Evolutionary conservation across 192 early-diverging fungal species (phyloP), one percentile per base, ranked within the genome.

Genomic region (Coemansia sp.): DNA sequence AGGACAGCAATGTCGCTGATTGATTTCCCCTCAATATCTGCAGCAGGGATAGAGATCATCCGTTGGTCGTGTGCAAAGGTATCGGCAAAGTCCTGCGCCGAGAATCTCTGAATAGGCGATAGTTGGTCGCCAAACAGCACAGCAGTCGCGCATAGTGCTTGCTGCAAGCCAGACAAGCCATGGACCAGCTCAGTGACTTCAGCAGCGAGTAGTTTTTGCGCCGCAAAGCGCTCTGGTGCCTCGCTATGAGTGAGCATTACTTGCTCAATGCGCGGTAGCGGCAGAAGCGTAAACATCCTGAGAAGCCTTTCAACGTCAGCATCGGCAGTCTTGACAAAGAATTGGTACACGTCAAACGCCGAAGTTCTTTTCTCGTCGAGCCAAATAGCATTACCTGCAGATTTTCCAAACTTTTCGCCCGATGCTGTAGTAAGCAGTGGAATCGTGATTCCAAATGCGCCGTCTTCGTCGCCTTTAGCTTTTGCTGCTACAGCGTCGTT

Each of bases 401-500:
- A 94, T 78, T 98, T 98, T 22, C 97, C 97, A 89, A 98, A 98
- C 78, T 98, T 98, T 68, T 96, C 95, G 8, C 97, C 97, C 2
- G 88, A 89, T 2, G 95, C 82, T 0, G 93, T 96, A 2, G 94
- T 91, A 27, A 98, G 78, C 53, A 98, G 78, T 16, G 93, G 95
- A 41, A 97, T 89, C 0, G 95, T 97, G 22, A 98, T 65, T 27
- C 95, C 97, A 84, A 86, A 95, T 0, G 92, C 93, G 24, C 57
- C 29, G 31, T 9, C 31, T 16, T 33, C 57, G 5, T 47, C 73
- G 31, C 80, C 70, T 34, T 43, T 61, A n/a, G 18, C 15, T 1
- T 27, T 20, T n/a, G 79, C 75, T 16, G 74, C 67, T 9, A 75
- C 67, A 10, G 24, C 33, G 2, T 61, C 62, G 40, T 69, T 71